Base-by-base conservation (phyloP, 176 grass and related monocot genomes). In the Canna indica region DNA sequence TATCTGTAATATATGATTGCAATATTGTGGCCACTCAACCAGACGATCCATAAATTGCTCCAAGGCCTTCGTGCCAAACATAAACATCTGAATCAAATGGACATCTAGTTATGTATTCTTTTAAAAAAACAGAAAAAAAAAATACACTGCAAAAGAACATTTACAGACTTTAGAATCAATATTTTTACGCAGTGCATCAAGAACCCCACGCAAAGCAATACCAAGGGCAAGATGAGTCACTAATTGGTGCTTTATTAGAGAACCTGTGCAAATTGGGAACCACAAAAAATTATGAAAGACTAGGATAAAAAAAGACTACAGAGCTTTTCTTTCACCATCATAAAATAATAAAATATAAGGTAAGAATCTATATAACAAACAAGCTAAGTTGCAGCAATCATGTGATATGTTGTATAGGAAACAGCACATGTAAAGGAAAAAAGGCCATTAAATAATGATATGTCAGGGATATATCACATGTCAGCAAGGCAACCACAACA, bases 1-100 rank as follows among this genome's bases (percentile, higher is more conserved):
- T 78, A 96, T 96, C 84, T 96, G 93, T 64, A 96, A 75, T 89
- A 96, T 89, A 71, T 91, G 93, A 71, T 96, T 96, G 77, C 93
- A 96, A 72, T 96, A 96, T 47, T 89, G 88, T 47, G 93, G 93
- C 88, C 83, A 91, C 71, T 91, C 88, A 69, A 91, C 85, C 68
- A 96, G 42, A 63, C 93, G 88, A 80, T 91, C 93, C 83, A 85
- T 89, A 73, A 96, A 96, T 56, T 96, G 86, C 70, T 91, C 92
- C 69, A 96, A 78, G 1, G 93, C 93, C 76, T 85, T 87, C 6
- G 81, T 91, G 25, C 93, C 93, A 33, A 96, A 96, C 76, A 91
- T 91, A 80, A 91, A 96, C 93, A 96, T 96, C 93, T 96, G 88
- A 53, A 85, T 50, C 24, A 74, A 86, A 27, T 15, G 79, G 24